Evolutionary conservation across 2,329 filamentous ascomycete genomes (phyloP).

Genomic region (Fusarium compactum): DNA sequence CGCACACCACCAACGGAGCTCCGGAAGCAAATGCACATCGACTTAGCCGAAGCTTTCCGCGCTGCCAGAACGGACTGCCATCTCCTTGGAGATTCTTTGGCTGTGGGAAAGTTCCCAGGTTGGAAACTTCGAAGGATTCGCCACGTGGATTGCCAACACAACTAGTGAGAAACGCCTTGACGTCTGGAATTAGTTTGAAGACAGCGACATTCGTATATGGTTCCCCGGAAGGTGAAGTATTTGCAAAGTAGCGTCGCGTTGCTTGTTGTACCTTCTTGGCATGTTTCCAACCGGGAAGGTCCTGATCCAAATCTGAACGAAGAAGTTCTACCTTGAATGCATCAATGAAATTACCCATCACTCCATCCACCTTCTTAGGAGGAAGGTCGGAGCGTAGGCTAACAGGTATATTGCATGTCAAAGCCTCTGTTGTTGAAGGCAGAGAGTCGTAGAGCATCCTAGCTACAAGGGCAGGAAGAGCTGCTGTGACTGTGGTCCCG

Average conservation of each 20-base stretch:
- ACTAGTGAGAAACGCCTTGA: neutral
- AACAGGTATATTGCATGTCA: slow-evolving; percentile 11
- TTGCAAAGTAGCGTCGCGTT: slow-evolving; percentile 9
- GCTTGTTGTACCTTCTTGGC: slow-evolving; percentile 5
- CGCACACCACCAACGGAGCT: slow-evolving; percentile 1
- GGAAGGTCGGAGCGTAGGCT: slow-evolving; percentile 1
- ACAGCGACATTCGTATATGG: slow-evolving; percentile 1
- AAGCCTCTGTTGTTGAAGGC: neutral
- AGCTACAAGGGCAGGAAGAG: slow-evolving; percentile 8
- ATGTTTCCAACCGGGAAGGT: slow-evolving; percentile 8
- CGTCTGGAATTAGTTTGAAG: slow-evolving; percentile 1
- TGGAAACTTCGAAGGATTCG: slow-evolving; percentile 15
- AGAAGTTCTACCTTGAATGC: slow-evolving; percentile 1
- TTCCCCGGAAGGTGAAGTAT: neutral
- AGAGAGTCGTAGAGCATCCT: neutral
- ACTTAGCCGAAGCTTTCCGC: slow-evolving; percentile 2
- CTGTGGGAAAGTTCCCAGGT: neutral
- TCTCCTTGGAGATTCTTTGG: neutral
- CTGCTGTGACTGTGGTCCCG: neutral
- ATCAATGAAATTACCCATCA: slow-evolving; percentile 9
- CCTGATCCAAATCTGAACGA: neutral
- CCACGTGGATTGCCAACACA: neutral
- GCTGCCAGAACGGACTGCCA: neutral
- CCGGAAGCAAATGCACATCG: slow-evolving; percentile 11
- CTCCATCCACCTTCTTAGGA: neutral